Evolutionary conservation across 1,284 basidiomycete genomes (phyloP).

Genomic region (Ganoderma lucidum): DNA sequence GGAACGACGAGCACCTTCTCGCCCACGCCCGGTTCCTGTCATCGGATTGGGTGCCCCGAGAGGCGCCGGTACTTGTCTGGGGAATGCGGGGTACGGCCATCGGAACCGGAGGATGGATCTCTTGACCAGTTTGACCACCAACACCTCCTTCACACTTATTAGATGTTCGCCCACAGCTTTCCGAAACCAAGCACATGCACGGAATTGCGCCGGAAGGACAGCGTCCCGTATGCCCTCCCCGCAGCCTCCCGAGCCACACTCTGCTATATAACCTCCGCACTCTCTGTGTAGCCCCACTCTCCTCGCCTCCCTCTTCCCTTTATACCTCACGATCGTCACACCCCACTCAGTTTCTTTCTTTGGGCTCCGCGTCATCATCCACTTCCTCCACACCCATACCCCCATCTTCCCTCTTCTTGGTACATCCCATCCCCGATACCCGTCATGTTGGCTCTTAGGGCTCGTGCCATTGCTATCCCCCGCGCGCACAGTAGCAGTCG

Average conservation of each 20-base stretch:
- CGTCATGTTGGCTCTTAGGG: constrained; percentile 38
- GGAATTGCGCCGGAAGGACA: constrained; percentile 24
- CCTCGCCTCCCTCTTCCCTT: not conserved
- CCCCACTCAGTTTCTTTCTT: not conserved
- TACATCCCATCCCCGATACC: constrained; percentile 20
- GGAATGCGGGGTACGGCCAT: constrained; percentile 2
- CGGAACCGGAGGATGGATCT: not conserved
- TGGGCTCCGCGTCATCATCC: not conserved
- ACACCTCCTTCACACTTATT: not conserved
- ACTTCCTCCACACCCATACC: constrained; percentile 4
- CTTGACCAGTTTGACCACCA: constrained; percentile 1
- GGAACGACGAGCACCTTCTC: not conserved
- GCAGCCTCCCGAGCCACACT: not conserved
- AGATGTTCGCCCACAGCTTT: not conserved
- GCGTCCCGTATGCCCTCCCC: constrained; percentile 1
- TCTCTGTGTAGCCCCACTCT: not conserved
- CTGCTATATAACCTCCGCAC: constrained; percentile 5
- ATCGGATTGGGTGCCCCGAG: constrained; percentile 19
- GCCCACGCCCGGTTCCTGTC: constrained; percentile 7
- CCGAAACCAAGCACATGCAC: constrained; percentile 2
- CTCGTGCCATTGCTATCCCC: constrained; percentile 36
- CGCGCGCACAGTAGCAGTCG: constrained; percentile 34
- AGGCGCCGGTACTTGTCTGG: constrained; percentile 6
- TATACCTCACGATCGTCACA: constrained; percentile 4
- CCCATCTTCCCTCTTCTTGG: not conserved